Conservation (phyloP, 2,329 filamentous ascomycete genomes). For the Sclerotinia minor region DNA sequence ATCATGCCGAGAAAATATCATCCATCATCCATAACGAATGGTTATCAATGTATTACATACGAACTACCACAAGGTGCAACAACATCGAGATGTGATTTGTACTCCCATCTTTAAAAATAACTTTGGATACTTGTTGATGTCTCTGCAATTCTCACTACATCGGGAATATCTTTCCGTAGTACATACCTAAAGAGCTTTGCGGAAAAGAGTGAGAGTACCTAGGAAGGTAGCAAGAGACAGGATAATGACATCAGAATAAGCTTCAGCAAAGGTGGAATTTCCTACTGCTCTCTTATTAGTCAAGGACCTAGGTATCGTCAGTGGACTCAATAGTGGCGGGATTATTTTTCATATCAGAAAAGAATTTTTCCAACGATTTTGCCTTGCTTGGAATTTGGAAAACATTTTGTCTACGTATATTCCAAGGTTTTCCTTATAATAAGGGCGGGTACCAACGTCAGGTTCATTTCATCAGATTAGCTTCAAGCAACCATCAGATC, state of each 20-base stretch:
- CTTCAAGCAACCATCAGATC: slow-evolving; percentile 3
- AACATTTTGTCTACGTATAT: background rate
- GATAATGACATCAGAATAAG: background rate
- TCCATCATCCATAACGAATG: slow-evolving; percentile 18
- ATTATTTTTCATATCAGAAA: background rate
- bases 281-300: background rate
- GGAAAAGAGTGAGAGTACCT: background rate
- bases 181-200: slow-evolving; percentile 11
- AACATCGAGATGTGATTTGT: background rate
- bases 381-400: too few relatives aligned
- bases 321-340: too few relatives aligned
- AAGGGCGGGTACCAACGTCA: background rate
- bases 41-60: slow-evolving; percentile 12
- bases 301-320: too few relatives aligned
- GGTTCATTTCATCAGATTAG: background rate
- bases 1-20: background rate
- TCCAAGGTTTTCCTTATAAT: slow-evolving; percentile 3
- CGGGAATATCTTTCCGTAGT: background rate
- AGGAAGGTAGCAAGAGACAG: background rate
- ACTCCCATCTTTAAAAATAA: background rate
- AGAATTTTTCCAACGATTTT: too few relatives aligned
- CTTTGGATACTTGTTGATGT: background rate
- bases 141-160: background rate
- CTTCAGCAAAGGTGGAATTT: background rate
- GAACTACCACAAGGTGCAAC: background rate